Evolutionary conservation across 2,329 filamentous ascomycete genomes (phyloP).

Genomic region (Xylaria polymorpha): DNA sequence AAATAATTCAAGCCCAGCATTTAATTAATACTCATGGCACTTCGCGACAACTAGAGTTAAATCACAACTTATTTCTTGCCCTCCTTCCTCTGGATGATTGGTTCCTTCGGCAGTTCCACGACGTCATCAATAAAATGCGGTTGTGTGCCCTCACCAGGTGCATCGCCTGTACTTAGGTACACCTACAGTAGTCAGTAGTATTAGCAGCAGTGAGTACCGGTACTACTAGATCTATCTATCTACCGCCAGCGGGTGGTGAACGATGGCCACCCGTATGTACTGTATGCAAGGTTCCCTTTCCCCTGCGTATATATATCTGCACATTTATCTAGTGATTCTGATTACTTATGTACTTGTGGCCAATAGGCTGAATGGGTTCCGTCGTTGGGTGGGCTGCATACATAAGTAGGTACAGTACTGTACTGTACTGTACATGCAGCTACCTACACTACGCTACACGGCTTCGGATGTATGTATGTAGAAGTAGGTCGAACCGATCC

Average conservation of each 20-base stretch:
- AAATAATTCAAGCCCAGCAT: not conserved
- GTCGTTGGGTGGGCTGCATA: conserved; percentile 1
- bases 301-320: not conserved
- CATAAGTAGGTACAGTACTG: too few relatives aligned
- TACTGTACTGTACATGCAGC: not conserved
- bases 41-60: not conserved
- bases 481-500: not conserved
- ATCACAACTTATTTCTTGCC: not conserved
- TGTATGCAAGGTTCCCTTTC: conserved; percentile 17
- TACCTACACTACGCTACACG: not conserved
- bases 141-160: not conserved
- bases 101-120: not conserved
- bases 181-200: not conserved
- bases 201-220: not conserved
- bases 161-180: not conserved
- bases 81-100: too few relatives aligned
- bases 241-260: not conserved
- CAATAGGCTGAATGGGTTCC: conserved; percentile 21
- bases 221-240: not conserved
- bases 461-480: not conserved
- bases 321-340: conserved; percentile 5
- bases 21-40: not conserved
- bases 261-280: conserved; percentile 6
- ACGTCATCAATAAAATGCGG: conserved; percentile 5
- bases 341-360: not conserved